Conservation (phyloP, 208 protist genomes). For the Polymyxa betae region DNA sequence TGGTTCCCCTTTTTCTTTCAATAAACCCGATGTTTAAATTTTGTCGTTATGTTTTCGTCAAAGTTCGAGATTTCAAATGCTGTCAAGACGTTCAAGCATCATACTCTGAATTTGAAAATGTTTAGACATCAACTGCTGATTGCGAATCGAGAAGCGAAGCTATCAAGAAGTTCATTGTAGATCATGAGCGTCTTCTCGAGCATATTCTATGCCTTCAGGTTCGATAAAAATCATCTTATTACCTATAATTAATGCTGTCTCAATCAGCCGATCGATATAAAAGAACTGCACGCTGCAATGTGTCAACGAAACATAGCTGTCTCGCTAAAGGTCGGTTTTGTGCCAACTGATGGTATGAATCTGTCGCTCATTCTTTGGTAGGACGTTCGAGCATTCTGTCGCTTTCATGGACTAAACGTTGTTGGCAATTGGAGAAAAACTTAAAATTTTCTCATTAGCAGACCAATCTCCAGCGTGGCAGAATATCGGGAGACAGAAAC, state of each 20-base stretch:
- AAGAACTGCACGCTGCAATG: slow-evolving; percentile 5
- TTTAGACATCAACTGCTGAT: too few relatives aligned
- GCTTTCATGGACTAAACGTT: background rate
- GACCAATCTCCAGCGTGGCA: too few relatives aligned
- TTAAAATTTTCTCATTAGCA: too few relatives aligned
- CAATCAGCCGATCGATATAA: slow-evolving; percentile 1
- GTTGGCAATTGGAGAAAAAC: background rate
- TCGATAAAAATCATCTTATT: too few relatives aligned
- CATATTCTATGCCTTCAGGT: slow-evolving; percentile 35
- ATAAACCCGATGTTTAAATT: background rate
- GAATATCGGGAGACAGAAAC: too few relatives aligned
- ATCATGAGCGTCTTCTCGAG: background rate
- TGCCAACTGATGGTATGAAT: background rate
- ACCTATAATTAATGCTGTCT: too few relatives aligned
- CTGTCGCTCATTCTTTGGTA: background rate
- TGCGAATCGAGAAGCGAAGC: background rate
- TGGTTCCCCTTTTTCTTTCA: background rate
- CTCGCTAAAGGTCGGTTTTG: background rate
- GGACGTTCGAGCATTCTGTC: background rate
- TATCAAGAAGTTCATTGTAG: background rate
- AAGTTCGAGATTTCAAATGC: background rate
- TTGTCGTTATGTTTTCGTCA: background rate
- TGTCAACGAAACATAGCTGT: background rate
- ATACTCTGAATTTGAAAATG: too few relatives aligned
- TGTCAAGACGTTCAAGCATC: too few relatives aligned